A percentile compares a stretch with the other conserved stretches of the same genome.
phyloP scores from a whole-genome alignment of 2,329 filamentous ascomycete species.

The Claviceps paspali region DNA sequence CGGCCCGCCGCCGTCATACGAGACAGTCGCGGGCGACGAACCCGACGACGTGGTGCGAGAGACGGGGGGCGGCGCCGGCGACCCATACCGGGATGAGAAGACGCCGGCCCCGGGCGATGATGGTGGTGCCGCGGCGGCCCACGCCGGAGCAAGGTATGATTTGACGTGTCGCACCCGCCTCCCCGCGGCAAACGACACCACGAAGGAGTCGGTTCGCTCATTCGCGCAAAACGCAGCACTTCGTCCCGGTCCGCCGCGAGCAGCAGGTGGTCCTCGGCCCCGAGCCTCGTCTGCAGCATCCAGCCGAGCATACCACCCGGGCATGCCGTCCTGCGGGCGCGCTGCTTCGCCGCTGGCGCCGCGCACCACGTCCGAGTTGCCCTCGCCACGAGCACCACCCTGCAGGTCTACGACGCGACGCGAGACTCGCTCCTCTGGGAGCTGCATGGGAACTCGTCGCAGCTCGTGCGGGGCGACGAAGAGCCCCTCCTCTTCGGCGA shows the following conservation, averaged over 20 bases:
- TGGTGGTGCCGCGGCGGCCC: too few relatives aligned
- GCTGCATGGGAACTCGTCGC: conserved; percentile 5
- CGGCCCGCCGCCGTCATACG: conserved; percentile 1
- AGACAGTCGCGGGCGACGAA: not conserved
- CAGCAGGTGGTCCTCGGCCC: conserved; percentile 1
- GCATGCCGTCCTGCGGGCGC: not conserved
- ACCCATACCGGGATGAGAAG: conserved; percentile 1
- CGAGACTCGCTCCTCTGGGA: conserved; percentile 5
- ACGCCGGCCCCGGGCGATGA: not conserved
- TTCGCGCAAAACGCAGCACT: not conserved
- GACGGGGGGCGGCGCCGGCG: not conserved
- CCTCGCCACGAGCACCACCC: not conserved
- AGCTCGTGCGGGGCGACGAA: conserved; percentile 4
- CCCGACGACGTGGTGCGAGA: not conserved
- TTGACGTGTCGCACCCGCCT: too few relatives aligned
- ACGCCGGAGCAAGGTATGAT: too few relatives aligned
- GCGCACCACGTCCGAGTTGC: conserved; percentile 1
- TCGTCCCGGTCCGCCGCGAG: not conserved
- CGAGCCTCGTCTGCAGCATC: conserved; percentile 1
- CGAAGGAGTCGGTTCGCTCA: too few relatives aligned
- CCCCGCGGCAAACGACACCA: too few relatives aligned
- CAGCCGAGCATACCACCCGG: conserved; percentile 4
- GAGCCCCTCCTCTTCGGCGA: conserved; percentile 4
- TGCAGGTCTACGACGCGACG: conserved; percentile 4
- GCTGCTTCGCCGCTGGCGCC: conserved; percentile 1